Percentiles rank a stretch among this genome's conserved stretches.
phyloP scores from a whole-genome alignment of 441 rosid species.

The Dalechampia spathulata region DNA sequence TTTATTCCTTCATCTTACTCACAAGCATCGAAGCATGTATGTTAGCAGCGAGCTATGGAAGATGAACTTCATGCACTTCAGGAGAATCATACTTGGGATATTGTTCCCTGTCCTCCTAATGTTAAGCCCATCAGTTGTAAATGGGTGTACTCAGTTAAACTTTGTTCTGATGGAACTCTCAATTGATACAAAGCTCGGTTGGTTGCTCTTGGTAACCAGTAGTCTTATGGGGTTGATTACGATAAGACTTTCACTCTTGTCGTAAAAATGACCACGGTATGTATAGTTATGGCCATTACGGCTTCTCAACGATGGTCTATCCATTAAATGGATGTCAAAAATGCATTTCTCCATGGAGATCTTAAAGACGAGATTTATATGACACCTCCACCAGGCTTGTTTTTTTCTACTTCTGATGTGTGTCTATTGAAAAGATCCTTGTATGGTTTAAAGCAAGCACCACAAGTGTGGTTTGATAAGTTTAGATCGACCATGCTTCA shows the following conservation, averaged over 20 bases:
- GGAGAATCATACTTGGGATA: not conserved
- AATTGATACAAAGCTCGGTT: not conserved
- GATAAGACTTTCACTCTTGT: not conserved
- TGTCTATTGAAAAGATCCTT: not conserved
- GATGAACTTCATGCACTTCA: not conserved
- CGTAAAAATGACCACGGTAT: not conserved
- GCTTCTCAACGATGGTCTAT: not conserved
- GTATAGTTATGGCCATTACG: not conserved
- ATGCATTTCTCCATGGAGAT: not conserved
- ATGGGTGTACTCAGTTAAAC: not conserved
- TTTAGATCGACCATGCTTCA: not conserved
- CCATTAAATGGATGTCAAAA: not conserved
- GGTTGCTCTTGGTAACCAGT: not conserved
- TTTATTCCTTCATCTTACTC: not conserved
- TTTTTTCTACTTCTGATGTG: not conserved
- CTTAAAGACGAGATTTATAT: not conserved
- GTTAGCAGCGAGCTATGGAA: not conserved
- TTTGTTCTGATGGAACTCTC: not conserved
- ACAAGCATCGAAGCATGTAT: not conserved
- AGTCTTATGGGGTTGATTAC: not conserved
- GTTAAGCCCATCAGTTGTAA: not conserved
- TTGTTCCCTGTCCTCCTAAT: not conserved
- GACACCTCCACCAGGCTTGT: not conserved
- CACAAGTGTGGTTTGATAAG: not conserved
- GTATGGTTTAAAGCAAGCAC: not conserved